Base-by-base conservation (phyloP, 768 basidiomycete genomes). In the Xerocomellus amylosporus region DNA sequence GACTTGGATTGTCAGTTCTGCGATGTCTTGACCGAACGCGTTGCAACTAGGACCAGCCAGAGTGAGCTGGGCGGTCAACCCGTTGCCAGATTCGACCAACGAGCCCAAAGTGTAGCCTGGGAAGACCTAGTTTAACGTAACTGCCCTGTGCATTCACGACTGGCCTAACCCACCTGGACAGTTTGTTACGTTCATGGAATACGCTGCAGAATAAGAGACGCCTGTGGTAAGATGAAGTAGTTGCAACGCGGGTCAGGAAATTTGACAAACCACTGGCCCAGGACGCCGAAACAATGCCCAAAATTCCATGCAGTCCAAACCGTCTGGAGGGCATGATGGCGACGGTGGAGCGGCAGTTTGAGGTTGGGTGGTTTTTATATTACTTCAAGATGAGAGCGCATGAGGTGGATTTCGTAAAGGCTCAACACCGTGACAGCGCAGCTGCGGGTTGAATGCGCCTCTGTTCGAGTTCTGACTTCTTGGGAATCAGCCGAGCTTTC, bases 41-140 rank as follows among this genome's bases (percentile, higher is more conserved):
- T 87, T 78, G 66, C 87, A 89, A 8, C 77, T 74, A 12, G 71
- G 41, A 0, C 85, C 85, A 4, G 78, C 75, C 6, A 88, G 74
- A 37, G 62, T 63, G 8, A 88, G 73, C 24, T 75, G 72, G 22
- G 84, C 86, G 0, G 73, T 77, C 36, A 88, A 71, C 12, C 85
- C 85, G 14, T 59, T 71, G 12, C 57, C 53, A 3, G 71, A 79
- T 54, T 81, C 70, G 17, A 65, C 49, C 9, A 87, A 56, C 1
- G 70, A 71, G 8, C 62, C 54, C 20, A 88, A 66, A 6, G 70
- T 67, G 60, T 87, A 88, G 9, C 86, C 87, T 83, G 31, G 33
- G 2, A 54, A 54, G 49, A 12, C 4, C 12, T 30, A 22, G 14
- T 22, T 58, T 8, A 53, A 20, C 3, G n/a, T n/a, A 4, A 22